Evolutionary conservation across 768 basidiomycete species (phyloP).

Genomic region (Heimioporus sp.): DNA sequence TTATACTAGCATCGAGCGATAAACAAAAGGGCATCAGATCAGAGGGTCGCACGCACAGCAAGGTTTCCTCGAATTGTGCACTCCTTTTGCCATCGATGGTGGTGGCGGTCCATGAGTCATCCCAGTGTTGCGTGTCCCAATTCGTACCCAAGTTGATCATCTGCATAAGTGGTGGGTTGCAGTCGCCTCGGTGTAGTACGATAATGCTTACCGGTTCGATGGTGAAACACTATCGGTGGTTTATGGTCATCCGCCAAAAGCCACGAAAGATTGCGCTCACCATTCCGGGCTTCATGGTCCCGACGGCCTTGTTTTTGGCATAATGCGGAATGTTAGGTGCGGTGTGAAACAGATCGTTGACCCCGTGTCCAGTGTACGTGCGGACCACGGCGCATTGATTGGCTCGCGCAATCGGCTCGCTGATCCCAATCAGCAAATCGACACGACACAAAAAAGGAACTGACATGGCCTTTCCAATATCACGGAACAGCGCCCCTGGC

Average conservation of each 20-base stretch:
- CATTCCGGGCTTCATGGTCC: conserved; percentile 93
- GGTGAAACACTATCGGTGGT: conserved; percentile 54
- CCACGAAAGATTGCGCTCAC: conserved; percentile 44
- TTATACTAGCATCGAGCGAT: conserved; percentile 56
- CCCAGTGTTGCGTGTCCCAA: conserved; percentile 83
- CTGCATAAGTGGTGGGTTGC: conserved; percentile 36
- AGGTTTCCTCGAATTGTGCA: conserved; percentile 97
- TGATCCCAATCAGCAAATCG: conserved; percentile 26
- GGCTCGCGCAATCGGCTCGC: conserved; percentile 81
- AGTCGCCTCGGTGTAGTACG: background rate
- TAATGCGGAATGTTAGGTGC: conserved; percentile 92
- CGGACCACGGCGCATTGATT: conserved; percentile 90
- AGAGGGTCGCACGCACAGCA: conserved; percentile 61
- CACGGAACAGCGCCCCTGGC: conserved; percentile 87
- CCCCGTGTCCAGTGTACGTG: conserved; percentile 89
- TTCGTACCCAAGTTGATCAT: conserved; percentile 90
- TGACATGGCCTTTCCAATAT: conserved; percentile 84
- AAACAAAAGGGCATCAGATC: too few relatives aligned
- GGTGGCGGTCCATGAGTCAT: conserved; percentile 95
- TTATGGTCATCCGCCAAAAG: background rate
- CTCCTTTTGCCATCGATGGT: conserved; percentile 88
- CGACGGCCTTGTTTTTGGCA: conserved; percentile 90
- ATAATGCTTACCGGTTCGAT: conserved; percentile 66
- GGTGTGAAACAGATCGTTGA: conserved; percentile 83
- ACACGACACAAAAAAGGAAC: conserved; percentile 29